These are phyloP conservation scores for Epichloe sibirici DNA, from an alignment of 2,329 filamentous ascomycete genomes.

Conservation along the genomic window DNA sequence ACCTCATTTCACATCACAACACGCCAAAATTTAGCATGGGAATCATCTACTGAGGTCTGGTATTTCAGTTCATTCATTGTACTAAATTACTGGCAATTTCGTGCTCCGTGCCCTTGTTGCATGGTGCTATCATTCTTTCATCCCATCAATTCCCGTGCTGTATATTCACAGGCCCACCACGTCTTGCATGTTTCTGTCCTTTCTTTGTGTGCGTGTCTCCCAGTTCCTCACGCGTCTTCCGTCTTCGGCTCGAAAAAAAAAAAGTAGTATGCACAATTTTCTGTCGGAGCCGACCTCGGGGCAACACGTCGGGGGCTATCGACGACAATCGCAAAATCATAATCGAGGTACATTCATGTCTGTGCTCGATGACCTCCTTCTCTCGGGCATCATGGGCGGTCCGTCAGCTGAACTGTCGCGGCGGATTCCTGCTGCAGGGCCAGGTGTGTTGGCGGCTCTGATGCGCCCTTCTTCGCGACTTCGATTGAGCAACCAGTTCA, in stretches of 20 bases:
- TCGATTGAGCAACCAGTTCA: conserved; percentile 44
- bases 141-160: too few species aligned
- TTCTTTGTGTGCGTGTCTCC: too few species aligned
- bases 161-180: too few species aligned
- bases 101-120: too few species aligned
- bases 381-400: conserved; percentile 19
- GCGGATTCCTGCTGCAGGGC: conserved; percentile 17
- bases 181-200: too few species aligned
- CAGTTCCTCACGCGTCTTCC: too few species aligned
- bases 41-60: too few species aligned
- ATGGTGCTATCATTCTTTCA: too few species aligned
- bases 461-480: conserved; percentile 34
- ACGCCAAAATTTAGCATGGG: too few species aligned
- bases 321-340: conserved; percentile 7
- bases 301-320: conserved; percentile 2
- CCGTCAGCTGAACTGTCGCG: conserved; percentile 18
- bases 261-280: not conserved
- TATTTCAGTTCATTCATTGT: too few species aligned
- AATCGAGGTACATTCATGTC: conserved; percentile 27
- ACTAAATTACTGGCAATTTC: too few species aligned
- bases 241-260: not conserved
- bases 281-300: not conserved
- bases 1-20: too few species aligned
- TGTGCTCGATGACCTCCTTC: conserved; percentile 24
- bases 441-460: conserved; percentile 24